Evolutionary conservation across 2,329 filamentous ascomycete species (phyloP).

Genomic region (Xylaria sp.): DNA sequence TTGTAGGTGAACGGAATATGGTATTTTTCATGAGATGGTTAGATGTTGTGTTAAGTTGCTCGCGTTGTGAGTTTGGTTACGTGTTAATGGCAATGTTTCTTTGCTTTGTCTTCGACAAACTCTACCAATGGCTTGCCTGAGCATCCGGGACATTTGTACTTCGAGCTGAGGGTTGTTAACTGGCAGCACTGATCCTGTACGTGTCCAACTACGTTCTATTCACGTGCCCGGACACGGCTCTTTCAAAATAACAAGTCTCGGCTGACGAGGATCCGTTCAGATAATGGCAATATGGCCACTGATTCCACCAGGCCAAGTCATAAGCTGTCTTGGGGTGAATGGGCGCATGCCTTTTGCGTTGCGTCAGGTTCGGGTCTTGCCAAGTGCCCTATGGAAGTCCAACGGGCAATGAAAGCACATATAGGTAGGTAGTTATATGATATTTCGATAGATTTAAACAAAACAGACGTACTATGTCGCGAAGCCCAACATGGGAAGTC

Average conservation of each 20-base stretch:
- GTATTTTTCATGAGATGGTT: background rate
- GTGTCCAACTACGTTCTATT: background rate
- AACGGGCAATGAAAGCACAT: background rate
- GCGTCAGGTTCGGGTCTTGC: background rate
- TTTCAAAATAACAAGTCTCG: background rate
- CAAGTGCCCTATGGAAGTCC: no score
- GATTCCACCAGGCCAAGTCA: no score
- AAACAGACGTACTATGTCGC: constrained; percentile 28
- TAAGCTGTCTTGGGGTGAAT: background rate
- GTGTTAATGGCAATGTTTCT: background rate
- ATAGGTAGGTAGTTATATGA: background rate
- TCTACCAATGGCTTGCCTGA: background rate
- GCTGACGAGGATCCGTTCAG: background rate
- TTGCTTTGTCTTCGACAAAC: background rate
- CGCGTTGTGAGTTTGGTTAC: background rate
- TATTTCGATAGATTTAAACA: constrained; percentile 20
- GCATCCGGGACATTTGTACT: background rate
- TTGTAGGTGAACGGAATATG: background rate
- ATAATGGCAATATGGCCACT: background rate
- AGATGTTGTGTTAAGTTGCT: background rate
- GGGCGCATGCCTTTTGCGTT: background rate
- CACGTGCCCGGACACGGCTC: background rate
- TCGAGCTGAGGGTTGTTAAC: background rate
- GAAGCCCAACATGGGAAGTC: constrained; percentile 6
- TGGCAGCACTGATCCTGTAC: background rate